Base-by-base conservation (phyloP, 2,329 filamentous ascomycete genomes). In the Cercospora sp. region DNA sequence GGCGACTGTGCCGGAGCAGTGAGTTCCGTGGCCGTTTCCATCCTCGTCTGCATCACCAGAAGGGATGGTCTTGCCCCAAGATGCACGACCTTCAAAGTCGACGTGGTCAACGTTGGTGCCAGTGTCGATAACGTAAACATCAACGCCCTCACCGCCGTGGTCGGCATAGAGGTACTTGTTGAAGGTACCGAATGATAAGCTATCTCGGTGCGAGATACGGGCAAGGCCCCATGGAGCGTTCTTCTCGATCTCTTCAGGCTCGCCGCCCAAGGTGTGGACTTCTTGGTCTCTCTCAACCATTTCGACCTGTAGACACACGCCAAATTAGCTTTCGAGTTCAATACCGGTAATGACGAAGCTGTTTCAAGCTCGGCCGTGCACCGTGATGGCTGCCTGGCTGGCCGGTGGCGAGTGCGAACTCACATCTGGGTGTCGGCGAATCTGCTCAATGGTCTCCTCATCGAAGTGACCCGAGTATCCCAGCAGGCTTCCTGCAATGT, bases 81-180 rank as follows among this genome's bases (percentile, higher is more conserved):
- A 85, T 75, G 96, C 95, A 81, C 95, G 94, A 71, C 92, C 95
- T 83, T 97, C 94, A 73, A 99, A 99, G 84, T 99, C 95, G 74
- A 97, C 93, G 85, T 99, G 95, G 60, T 94, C 88, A 74, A 86
- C 82, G 85, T 97, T 97, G 86, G 92, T 97, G 78, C 95, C 96
- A 66, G 95, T 99, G 84, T 99, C 95, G 78, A 99, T 97, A 73
- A 99, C 91, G 79, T 99, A 99, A 79, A 95, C 95, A 82, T 99
- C 95, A 75, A 99, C 95, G 80, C 95, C 96, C 86, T 98, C 94
- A 80, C 95, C 95, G 79, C 91, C 94, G 65, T 96, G 91, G 66
- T 88, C 86, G 66, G 93, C 87, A 81, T 95, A 99, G 43, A 98
- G 87, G 86, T 99, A 99, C 85, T 98, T 97, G 88, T 97, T 98